Conservation (phyloP, 139 green algal genomes). For the Coelastrella sp. region DNA sequence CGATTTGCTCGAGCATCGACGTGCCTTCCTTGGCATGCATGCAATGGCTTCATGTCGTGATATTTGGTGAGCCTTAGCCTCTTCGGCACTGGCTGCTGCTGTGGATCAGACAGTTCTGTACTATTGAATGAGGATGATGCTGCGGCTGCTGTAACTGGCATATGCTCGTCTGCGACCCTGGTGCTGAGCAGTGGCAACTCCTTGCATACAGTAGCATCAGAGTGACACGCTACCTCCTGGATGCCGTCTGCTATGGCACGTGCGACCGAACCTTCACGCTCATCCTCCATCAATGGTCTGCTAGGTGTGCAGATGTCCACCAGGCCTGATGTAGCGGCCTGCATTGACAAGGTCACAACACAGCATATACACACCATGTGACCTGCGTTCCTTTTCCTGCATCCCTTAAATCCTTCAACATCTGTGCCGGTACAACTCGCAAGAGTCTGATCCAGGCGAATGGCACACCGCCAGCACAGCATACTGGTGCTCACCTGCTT, state of each 20-base stretch:
- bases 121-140: too few species aligned
- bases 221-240: too few species aligned
- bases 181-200: neutral
- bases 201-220: neutral
- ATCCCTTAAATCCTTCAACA: too few species aligned
- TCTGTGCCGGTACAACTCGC: too few species aligned
- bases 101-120: neutral
- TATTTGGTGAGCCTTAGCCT: neutral
- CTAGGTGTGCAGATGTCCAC: neutral
- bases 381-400: too few species aligned
- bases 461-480: too few species aligned
- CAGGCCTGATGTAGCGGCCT: neutral
- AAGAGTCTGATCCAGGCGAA: too few species aligned
- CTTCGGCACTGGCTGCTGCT: neutral
- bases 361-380: neutral
- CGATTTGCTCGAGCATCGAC: neutral
- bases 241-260: neutral
- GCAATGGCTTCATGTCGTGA: neutral
- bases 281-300: neutral
- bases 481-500: conserved; percentile 41
- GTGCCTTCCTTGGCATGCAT: neutral
- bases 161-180: too few species aligned
- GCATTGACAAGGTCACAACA: neutral
- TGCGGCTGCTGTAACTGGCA: too few species aligned
- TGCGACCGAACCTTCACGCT: neutral